Percentiles rank a stretch among this genome's conserved stretches.
phyloP scores from a whole-genome alignment of 352 stramenopile species.

The Pythium chondricola region DNA sequence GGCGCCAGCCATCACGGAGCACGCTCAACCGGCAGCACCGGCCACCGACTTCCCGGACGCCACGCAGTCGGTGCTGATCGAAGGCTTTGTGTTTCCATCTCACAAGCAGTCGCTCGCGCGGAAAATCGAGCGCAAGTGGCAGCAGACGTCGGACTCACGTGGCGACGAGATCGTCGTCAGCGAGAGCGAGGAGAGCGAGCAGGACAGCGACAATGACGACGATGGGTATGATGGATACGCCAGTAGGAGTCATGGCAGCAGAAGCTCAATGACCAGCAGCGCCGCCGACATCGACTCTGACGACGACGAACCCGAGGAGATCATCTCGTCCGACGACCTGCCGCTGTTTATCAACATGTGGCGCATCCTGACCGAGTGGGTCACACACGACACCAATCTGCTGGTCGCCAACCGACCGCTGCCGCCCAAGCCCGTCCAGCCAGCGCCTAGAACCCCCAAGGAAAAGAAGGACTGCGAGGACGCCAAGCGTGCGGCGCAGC shows the following conservation, averaged over 20 bases:
- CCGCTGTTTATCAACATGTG: conserved; percentile 68
- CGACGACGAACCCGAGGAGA: conserved; percentile 59
- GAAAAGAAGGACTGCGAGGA: conserved; percentile 33
- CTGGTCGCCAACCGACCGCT: conserved; percentile 36
- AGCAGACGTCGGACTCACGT: conserved; percentile 12
- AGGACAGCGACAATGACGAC: conserved; percentile 12
- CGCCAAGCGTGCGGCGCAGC: conserved; percentile 32
- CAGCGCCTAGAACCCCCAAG: conserved; percentile 18
- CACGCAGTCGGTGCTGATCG: conserved; percentile 63
- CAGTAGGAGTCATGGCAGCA: too few relatives aligned
- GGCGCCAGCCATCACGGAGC: conserved; percentile 36
- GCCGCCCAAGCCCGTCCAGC: conserved; percentile 8
- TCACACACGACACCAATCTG: conserved; percentile 65
- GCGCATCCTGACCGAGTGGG: conserved; percentile 61
- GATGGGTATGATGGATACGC: conserved; percentile 38
- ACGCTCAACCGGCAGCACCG: conserved; percentile 24
- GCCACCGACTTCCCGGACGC: conserved; percentile 44
- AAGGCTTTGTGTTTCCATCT: conserved; percentile 78
- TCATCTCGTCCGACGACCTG: conserved; percentile 61
- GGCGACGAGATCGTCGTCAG: conserved; percentile 56
- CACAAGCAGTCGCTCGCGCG: conserved; percentile 75
- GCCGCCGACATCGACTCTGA: conserved; percentile 64
- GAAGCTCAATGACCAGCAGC: conserved; percentile 45
- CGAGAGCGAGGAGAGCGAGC: conserved; percentile 62
- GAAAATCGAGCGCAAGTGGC: conserved; percentile 51